Percentiles rank a stretch among this genome's conserved stretches.
phyloP scores from a whole-genome alignment of 805 yeast genomes.

The Ogataea dorogensis region DNA sequence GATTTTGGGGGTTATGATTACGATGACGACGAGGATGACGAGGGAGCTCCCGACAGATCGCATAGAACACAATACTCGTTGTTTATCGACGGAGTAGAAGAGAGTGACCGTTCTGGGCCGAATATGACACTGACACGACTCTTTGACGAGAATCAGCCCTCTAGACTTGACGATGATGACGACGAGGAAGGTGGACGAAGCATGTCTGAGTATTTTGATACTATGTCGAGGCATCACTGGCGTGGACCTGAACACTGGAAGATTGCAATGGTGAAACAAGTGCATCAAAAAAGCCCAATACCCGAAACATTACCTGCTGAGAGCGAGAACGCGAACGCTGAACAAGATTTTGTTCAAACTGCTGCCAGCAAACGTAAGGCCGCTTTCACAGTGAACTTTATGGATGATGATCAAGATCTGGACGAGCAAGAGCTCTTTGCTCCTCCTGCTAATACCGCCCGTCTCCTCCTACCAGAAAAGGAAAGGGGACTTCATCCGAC shows the following conservation, averaged over 20 bases:
- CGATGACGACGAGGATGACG: constrained; percentile 26
- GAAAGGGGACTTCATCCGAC: constrained; percentile 26
- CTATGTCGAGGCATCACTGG: constrained; percentile 70
- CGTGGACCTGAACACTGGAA: constrained; percentile 95
- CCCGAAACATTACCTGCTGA: constrained; percentile 3
- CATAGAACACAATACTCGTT: constrained; percentile 34
- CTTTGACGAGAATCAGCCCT: constrained; percentile 32
- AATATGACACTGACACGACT: constrained; percentile 32
- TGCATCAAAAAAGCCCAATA: constrained; percentile 6
- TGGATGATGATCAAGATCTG: constrained; percentile 25
- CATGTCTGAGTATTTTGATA: constrained; percentile 74
- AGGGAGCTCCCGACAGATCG: constrained; percentile 12
- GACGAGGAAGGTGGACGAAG: constrained; percentile 42
- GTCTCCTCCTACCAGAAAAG: constrained; percentile 26
- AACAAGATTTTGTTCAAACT: constrained; percentile 6
- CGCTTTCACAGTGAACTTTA: constrained; percentile 27
- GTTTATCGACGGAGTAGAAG: constrained; percentile 31
- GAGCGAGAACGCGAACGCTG: neutral
- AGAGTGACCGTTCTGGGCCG: constrained; percentile 31
- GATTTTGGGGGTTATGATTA: constrained; percentile 23
- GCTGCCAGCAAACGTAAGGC: constrained; percentile 13
- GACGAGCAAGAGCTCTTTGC: constrained; percentile 29
- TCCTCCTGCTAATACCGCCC: constrained; percentile 22
- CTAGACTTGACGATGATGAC: constrained; percentile 25
- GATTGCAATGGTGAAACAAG: constrained; percentile 44